Evolutionary conservation across 2,329 filamentous ascomycete genomes (phyloP).

Genomic region (Arthrinium phaeospermum): DNA sequence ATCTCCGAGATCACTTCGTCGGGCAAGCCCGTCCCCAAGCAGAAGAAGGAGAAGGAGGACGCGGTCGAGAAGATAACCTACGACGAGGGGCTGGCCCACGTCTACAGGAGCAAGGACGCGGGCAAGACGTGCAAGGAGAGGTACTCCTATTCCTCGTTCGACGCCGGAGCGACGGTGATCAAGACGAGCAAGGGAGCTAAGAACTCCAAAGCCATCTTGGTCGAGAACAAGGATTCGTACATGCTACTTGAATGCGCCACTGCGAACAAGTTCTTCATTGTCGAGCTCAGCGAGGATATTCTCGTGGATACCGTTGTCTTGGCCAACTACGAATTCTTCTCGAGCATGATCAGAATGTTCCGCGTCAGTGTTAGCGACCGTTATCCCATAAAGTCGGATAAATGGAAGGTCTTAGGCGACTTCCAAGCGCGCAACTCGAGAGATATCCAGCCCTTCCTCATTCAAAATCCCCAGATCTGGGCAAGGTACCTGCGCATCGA

Average conservation of each 20-base stretch:
- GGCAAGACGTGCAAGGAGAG: conserved; percentile 97
- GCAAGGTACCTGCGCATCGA: conserved; percentile 92
- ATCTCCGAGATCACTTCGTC: conserved; percentile 49
- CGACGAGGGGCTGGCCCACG: conserved; percentile 56
- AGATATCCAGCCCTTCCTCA: conserved; percentile 90
- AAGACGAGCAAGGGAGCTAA: conserved; percentile 89
- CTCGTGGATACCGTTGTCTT: conserved; percentile 95
- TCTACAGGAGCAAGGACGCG: conserved; percentile 83
- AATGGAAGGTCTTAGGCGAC: conserved; percentile 87
- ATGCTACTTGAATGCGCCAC: conserved; percentile 92
- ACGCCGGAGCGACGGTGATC: conserved; percentile 90
- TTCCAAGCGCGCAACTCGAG: conserved; percentile 93
- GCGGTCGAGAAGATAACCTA: conserved; percentile 51
- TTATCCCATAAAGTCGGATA: conserved; percentile 89
- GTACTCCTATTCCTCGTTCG: conserved; percentile 97
- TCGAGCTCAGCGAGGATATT: conserved; percentile 87
- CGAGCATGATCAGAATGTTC: conserved; percentile 92
- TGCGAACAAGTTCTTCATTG: conserved; percentile 89
- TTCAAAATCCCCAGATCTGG: conserved; percentile 96
- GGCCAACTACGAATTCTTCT: conserved; percentile 99
- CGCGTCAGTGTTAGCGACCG: conserved; percentile 91
- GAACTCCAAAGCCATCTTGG: conserved; percentile 84
- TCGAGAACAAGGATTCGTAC: conserved; percentile 98
- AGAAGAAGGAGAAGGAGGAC: conserved; percentile 36
- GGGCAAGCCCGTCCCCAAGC: conserved; percentile 27